Base-by-base conservation (phyloP, 176 grass and related monocot genomes). In the Areca catechu region DNA sequence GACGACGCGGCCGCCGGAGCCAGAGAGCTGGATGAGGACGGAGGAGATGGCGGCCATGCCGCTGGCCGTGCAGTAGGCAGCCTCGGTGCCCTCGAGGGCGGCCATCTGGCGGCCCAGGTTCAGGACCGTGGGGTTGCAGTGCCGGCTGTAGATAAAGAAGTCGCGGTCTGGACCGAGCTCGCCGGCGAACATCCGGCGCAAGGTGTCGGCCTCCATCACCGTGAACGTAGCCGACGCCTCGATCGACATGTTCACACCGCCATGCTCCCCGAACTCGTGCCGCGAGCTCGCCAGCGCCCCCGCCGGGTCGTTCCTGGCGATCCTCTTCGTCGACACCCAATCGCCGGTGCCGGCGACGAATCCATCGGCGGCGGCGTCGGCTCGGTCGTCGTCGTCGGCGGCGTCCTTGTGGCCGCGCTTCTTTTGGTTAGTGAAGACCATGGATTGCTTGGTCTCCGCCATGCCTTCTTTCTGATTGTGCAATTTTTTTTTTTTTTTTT, bases 151-250 rank as follows among this genome's bases (percentile, higher is more conserved):
- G 73, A 97, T 82, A 60, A 75, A 90, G 77, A 97, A 71, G 69
- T 97, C 92, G 54, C 92, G 83, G 56, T 95, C 92, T 0, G 92
- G 87, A 23, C 92, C 92, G 50, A 97, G 88, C 65, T 97, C 92
- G 0, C 92, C 92, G 0, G 83, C 50, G 73, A 91, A 97, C 22
- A 97, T 80, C 0, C 83, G 77, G 0, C 86, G 74, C 86, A 97
- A 85, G 24, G 92, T 97, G 21, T 97, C 92, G 1, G 92, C 75
- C 72, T 97, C 92, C 92, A 97, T 97, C 71, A 91, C 92, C 5
- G 92, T 97, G 92, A 97, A 97, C 57, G 92, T 97, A 22, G 92
- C 92, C 6, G 92, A 97, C 54, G 92, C 92, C 86, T 97, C 92
- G 73, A 97, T 97, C 49, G 92, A 97, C 92, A 97, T 97, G 83